Conservation (phyloP, 108 stramenopile genomes). For the Nitzschia inconspicua region DNA sequence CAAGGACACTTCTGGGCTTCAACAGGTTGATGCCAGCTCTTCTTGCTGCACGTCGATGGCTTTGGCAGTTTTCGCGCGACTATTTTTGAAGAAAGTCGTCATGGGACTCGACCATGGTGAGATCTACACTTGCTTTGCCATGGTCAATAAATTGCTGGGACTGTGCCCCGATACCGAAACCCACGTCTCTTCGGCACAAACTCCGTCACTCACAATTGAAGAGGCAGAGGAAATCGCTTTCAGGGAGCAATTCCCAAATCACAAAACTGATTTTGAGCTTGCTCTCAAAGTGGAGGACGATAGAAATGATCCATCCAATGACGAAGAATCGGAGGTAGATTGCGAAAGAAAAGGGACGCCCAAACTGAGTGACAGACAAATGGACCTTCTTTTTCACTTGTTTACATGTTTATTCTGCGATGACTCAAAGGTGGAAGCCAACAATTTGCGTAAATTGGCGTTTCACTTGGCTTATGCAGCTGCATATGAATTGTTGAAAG, state of each 20-base stretch:
- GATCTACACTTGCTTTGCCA: not conserved
- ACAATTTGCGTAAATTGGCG: conserved; percentile 35
- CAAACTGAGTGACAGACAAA: conserved; percentile 37
- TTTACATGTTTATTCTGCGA: conserved; percentile 45
- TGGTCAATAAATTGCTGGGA: conserved; percentile 1
- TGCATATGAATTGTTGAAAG: conserved; percentile 13
- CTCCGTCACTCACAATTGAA: too few species aligned
- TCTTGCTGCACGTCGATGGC: conserved; percentile 13
- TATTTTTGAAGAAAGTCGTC: conserved; percentile 10
- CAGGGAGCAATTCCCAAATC: conserved; percentile 91
- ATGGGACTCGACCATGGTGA: conserved; percentile 11
- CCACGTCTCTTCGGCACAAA: too few species aligned
- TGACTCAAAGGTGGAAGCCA: conserved; percentile 1
- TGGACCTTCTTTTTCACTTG: conserved; percentile 43
- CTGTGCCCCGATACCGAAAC: conserved; percentile 3
- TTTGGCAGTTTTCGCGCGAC: conserved; percentile 9
- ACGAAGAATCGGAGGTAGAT: conserved; percentile 14
- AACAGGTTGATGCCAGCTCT: not conserved
- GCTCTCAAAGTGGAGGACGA: conserved; percentile 40
- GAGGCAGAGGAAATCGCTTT: conserved; percentile 61
- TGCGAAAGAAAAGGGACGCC: conserved; percentile 4
- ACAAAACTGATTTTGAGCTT: conserved; percentile 62
- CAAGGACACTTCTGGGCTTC: not conserved
- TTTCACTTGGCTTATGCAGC: conserved; percentile 24
- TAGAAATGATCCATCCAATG: too few species aligned